phyloP scores from a whole-genome alignment of 306 rosid genomes.

The Lathyrus aphaca region DNA sequence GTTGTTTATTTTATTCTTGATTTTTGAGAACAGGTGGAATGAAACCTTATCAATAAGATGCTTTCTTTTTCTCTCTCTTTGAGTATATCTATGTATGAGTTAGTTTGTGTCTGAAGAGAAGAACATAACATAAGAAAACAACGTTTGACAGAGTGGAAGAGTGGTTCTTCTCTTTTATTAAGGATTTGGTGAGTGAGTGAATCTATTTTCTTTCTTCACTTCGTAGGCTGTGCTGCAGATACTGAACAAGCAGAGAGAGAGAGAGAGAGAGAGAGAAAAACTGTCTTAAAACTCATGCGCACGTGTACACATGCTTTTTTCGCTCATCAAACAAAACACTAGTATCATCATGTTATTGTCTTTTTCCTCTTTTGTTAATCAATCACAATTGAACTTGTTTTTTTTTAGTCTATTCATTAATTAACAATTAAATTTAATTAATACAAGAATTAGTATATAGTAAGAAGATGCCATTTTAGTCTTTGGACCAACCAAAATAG shows the following conservation, averaged over 20 bases:
- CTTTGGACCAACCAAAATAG: constrained; percentile 25
- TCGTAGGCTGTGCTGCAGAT: constrained; percentile 53
- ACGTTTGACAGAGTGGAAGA: constrained; percentile 37
- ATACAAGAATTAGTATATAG: neutral
- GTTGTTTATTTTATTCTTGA: constrained; percentile 25
- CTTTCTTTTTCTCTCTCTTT: constrained; percentile 12
- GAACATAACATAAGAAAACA: constrained; percentile 30
- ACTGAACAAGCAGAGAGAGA: neutral
- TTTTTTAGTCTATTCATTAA: neutral
- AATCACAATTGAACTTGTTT: neutral
- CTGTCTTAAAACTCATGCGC: constrained; percentile 42
- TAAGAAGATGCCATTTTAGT: constrained; percentile 21
- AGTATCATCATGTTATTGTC: constrained; percentile 40
- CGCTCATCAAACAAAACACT: constrained; percentile 20
- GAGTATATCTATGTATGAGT: neutral
- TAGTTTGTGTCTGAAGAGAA: constrained; percentile 33
- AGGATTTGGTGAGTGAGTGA: constrained; percentile 26
- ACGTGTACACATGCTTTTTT: constrained; percentile 74
- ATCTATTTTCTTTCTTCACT: constrained; percentile 48
- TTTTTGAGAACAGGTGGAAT: constrained; percentile 44
- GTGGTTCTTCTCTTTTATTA: constrained; percentile 24
- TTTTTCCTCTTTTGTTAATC: neutral
- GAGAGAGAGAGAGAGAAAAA: too few species aligned
- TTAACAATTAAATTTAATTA: neutral
- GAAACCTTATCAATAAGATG: constrained; percentile 47